phyloP scores from a whole-genome alignment of 1,139 yeast species.

The Taphrina betulina region DNA sequence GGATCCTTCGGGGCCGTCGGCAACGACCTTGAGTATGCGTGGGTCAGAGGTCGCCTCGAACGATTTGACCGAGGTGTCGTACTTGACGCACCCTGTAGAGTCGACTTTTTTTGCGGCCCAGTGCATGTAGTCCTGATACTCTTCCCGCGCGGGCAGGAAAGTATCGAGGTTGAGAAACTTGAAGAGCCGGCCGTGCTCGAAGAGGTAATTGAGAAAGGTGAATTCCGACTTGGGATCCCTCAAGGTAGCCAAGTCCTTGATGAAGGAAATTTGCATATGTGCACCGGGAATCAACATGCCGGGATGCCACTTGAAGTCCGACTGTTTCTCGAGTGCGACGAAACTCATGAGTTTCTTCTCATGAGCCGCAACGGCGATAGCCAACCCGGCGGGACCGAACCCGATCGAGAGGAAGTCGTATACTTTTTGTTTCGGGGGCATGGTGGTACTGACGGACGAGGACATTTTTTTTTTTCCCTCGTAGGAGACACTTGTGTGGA shows the following conservation, averaged over 20 bases:
- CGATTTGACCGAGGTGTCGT: constrained; percentile 35
- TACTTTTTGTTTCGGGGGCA: neutral
- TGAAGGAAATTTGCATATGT: constrained; percentile 40
- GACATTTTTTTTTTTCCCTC: too few species aligned
- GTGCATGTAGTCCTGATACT: constrained; percentile 40
- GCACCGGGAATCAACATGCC: constrained; percentile 41
- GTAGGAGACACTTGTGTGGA: too few species aligned
- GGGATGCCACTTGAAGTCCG: constrained; percentile 39
- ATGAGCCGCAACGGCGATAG: constrained; percentile 39
- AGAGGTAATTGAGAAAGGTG: constrained; percentile 40
- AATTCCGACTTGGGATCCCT: constrained; percentile 40
- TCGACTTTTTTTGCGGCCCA: constrained; percentile 40
- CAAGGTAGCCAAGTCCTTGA: constrained; percentile 40
- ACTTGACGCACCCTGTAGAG: constrained; percentile 34
- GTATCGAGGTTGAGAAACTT: constrained; percentile 39
- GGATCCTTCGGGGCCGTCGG: constrained; percentile 7
- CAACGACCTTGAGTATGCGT: constrained; percentile 12
- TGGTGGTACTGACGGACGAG: too few species aligned
- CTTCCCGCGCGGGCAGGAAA: constrained; percentile 40
- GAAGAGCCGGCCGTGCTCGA: constrained; percentile 37
- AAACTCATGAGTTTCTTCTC: constrained; percentile 31
- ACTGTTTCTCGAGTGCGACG: constrained; percentile 38
- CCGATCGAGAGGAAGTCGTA: constrained; percentile 39
- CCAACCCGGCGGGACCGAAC: constrained; percentile 40
- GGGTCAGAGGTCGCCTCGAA: constrained; percentile 29